Evolutionary conservation across 345 rosid genomes (phyloP).

Genomic region (Hibiscus mutabilis): DNA sequence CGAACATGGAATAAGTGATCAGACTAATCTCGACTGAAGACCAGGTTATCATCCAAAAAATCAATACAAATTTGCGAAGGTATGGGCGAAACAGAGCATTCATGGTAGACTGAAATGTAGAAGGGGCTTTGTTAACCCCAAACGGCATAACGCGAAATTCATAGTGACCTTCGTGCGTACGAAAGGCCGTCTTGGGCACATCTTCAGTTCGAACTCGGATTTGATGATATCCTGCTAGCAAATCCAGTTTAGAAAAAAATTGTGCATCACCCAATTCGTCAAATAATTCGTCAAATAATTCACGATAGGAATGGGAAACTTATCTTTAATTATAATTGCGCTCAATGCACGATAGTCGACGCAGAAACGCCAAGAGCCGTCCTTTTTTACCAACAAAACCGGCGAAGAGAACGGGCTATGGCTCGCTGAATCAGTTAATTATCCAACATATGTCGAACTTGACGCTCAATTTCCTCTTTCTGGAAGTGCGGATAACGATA

Average conservation of each 20-base stretch:
- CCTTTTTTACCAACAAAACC: neutral
- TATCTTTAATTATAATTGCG: neutral
- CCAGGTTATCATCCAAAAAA: too few species aligned
- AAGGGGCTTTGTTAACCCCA: neutral
- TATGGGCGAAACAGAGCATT: neutral
- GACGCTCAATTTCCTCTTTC: neutral
- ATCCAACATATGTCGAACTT: neutral
- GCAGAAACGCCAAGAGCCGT: neutral
- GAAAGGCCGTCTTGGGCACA: too few species aligned
- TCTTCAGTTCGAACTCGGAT: neutral
- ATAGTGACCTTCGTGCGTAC: neutral
- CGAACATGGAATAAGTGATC: too few species aligned
- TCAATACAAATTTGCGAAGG: neutral
- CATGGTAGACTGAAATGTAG: neutral
- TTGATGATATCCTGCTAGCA: neutral
- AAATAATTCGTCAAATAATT: neutral
- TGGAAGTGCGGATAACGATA: neutral
- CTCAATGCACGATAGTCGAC: neutral
- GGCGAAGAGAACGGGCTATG: neutral
- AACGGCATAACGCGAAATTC: too few species aligned
- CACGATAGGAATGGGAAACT: neutral
- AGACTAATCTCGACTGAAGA: too few species aligned
- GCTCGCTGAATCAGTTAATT: neutral
- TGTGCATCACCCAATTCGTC: neutral
- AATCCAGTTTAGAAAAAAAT: too few species aligned